Evolutionary conservation across 140 eudicot species (phyloP).

Genomic region (Anethum foeniculum): DNA sequence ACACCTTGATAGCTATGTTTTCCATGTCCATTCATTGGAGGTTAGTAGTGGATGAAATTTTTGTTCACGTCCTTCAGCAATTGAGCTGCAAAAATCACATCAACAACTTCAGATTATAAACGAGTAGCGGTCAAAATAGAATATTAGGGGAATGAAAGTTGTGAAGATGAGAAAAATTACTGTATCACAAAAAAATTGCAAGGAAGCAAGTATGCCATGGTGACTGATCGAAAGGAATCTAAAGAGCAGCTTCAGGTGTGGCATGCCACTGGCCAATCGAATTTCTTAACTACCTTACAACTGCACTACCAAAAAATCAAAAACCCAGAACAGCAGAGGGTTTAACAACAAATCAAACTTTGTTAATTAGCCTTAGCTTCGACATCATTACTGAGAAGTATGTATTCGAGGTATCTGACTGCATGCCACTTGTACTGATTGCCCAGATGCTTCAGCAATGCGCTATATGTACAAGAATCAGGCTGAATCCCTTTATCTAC

Average conservation of each 20-base stretch:
- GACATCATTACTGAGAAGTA: slow-evolving; percentile 32
- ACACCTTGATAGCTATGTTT: background rate
- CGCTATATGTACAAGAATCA: slow-evolving; percentile 51
- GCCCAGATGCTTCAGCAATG: slow-evolving; percentile 45
- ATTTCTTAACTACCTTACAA: slow-evolving; percentile 18
- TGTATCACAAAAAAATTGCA: background rate
- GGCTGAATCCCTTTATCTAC: slow-evolving; percentile 50
- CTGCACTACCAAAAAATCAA: slow-evolving; percentile 11
- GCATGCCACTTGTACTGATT: slow-evolving; percentile 31
- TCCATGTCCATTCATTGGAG: slow-evolving; percentile 3
- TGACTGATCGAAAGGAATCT: slow-evolving; percentile 14
- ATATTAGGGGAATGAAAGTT: background rate
- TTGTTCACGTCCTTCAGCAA: background rate
- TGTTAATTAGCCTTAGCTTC: slow-evolving; percentile 22
- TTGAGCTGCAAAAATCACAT: slow-evolving; percentile 12
- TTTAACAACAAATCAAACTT: background rate
- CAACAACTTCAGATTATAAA: slow-evolving; percentile 13
- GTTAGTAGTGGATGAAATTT: slow-evolving; percentile 8
- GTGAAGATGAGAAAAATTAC: background rate
- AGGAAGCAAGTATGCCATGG: slow-evolving; percentile 13
- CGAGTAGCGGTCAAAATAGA: background rate
- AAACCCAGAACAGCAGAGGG: slow-evolving; percentile 11
- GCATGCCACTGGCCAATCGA: slow-evolving; percentile 8
- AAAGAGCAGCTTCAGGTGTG: slow-evolving; percentile 22
- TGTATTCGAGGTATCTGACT: slow-evolving; percentile 36